Conservation (phyloP, 192 early-diverging fungal species). For the Umbelopsis sp. region DNA sequence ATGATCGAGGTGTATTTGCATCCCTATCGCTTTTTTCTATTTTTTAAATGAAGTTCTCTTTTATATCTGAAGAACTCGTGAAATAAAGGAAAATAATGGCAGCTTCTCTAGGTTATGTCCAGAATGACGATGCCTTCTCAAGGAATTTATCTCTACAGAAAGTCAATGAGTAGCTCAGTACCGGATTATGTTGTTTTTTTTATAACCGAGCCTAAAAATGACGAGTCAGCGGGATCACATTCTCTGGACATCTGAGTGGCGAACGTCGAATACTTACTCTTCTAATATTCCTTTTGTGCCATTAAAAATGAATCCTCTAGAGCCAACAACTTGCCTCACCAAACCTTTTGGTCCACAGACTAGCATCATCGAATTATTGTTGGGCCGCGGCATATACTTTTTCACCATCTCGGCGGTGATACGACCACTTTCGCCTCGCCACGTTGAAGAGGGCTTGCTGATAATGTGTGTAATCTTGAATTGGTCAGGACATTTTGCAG, state of each 20-base stretch:
- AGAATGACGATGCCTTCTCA: no score
- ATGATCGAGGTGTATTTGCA: no score
- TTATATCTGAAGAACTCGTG: no score
- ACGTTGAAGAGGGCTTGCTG: conserved; percentile 50
- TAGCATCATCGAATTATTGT: not conserved
- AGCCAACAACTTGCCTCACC: not conserved
- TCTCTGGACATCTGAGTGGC: no score
- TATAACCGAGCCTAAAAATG: not conserved
- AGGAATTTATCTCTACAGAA: no score
- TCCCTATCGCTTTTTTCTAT: no score
- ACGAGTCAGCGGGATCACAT: not conserved
- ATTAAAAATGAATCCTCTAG: no score
- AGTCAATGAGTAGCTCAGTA: no score
- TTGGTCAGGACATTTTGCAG: conserved; percentile 58
- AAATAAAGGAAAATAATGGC: no score
- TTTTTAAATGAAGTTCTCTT: no score
- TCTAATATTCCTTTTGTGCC: not conserved
- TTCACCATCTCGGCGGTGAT: conserved; percentile 62
- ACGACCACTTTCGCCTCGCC: conserved; percentile 63
- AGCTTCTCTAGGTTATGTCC: no score
- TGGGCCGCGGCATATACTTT: conserved; percentile 57
- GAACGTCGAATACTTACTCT: not conserved
- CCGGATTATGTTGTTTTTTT: not conserved
- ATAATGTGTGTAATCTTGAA: conserved; percentile 66
- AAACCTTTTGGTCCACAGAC: conserved; percentile 24